These are phyloP conservation scores for Nicotiana paniculata DNA, from an alignment of 257 asterid genomes.

Conservation along the genomic window DNA sequence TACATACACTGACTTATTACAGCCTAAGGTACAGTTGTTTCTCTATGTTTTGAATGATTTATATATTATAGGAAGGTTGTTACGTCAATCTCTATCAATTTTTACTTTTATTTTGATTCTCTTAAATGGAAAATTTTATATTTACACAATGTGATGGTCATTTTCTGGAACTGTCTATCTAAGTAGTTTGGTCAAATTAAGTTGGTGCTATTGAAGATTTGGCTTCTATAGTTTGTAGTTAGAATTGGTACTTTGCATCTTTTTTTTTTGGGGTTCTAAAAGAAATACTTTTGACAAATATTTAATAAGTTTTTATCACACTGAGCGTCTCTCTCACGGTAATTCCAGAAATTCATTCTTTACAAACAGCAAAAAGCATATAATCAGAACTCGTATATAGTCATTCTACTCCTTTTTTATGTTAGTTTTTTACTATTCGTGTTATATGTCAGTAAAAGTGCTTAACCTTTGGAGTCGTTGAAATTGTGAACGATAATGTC, in stretches of 20 bases:
- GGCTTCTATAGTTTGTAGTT: not conserved
- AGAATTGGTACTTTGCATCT: not conserved
- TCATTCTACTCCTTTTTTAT: not conserved
- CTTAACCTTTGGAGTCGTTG: not conserved
- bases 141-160: not conserved
- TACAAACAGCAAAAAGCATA: not conserved
- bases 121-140: not conserved
- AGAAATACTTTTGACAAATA: too few species aligned
- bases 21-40: slow-evolving; percentile 50
- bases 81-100: not conserved
- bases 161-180: not conserved
- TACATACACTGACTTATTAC: slow-evolving; percentile 74
- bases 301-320: too few species aligned
- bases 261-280: not conserved
- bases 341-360: not conserved
- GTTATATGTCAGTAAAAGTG: not conserved
- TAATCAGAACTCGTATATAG: not conserved
- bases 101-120: not conserved
- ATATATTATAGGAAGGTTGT: not conserved
- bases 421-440: not conserved
- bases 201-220: not conserved
- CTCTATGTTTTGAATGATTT: not conserved
- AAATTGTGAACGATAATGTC: not conserved
- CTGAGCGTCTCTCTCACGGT: not conserved
- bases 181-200: not conserved